These are phyloP conservation scores for Cyphellophora europaea DNA, from an alignment of 2,329 filamentous ascomycete genomes.

Conservation along the genomic window DNA sequence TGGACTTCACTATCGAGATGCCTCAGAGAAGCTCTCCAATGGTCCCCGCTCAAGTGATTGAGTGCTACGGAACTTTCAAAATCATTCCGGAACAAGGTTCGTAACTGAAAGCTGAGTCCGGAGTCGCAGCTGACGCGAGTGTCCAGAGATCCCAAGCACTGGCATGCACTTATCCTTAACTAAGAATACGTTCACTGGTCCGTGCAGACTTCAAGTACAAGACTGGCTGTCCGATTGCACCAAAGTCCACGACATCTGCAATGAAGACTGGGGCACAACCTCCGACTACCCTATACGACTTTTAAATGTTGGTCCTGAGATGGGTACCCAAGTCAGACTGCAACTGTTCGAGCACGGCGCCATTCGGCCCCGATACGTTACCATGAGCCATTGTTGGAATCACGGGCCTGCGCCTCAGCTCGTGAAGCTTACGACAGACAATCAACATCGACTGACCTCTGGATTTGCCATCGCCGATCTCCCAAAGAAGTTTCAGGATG, in stretches of 20 bases:
- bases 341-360: background rate
- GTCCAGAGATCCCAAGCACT: background rate
- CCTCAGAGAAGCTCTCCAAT: background rate
- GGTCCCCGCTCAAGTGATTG: background rate
- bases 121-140: background rate
- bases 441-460: slow-evolving; percentile 77
- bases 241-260: slow-evolving; percentile 1
- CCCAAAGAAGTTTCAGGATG: slow-evolving; percentile 30
- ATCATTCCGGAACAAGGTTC: background rate
- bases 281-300: background rate
- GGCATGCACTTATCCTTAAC: background rate
- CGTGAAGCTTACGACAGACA: slow-evolving; percentile 18
- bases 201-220: background rate
- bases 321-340: background rate
- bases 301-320: background rate
- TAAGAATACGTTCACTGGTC: background rate
- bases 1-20: slow-evolving; percentile 1
- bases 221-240: slow-evolving; percentile 4
- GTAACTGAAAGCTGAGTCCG: background rate
- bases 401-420: background rate
- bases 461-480: slow-evolving; percentile 57
- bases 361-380: slow-evolving; percentile 2
- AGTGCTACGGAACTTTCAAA: background rate
- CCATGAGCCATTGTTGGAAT: slow-evolving; percentile 5
- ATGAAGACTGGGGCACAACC: background rate